phyloP scores from a whole-genome alignment of 2,329 filamentous ascomycete species.

The Talaromyces sp. region DNA sequence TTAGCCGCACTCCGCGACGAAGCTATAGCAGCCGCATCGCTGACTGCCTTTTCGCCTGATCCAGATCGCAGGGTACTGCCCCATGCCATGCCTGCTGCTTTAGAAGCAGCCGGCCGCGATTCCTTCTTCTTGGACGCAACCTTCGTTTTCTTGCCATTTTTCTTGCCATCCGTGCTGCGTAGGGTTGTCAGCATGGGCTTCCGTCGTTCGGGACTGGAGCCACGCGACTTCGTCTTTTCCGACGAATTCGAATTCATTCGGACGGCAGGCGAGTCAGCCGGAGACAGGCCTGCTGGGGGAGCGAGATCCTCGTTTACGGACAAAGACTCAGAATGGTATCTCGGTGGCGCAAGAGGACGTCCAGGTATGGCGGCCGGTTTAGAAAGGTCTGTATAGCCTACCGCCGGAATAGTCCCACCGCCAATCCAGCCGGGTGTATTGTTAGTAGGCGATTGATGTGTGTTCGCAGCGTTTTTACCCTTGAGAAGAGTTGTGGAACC shows the following conservation, averaged over 20 bases:
- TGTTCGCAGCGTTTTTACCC: conserved; percentile 29
- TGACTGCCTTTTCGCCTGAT: conserved; percentile 30
- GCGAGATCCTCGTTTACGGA: conserved; percentile 15
- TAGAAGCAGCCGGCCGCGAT: conserved; percentile 59
- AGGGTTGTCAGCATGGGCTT: conserved; percentile 62
- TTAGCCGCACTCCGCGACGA: conserved; percentile 33
- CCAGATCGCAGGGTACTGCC: conserved; percentile 37
- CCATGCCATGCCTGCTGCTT: conserved; percentile 67
- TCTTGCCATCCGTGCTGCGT: conserved; percentile 51
- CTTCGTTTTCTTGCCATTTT: conserved; percentile 49
- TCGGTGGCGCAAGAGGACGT: conserved; percentile 27
- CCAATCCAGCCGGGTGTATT: conserved; percentile 67
- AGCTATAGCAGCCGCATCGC: conserved; percentile 32
- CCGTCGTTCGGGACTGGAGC: conserved; percentile 63
- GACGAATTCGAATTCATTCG: conserved; percentile 34
- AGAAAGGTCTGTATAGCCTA: conserved; percentile 80
- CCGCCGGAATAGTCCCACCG: conserved; percentile 77
- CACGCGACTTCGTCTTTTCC: conserved; percentile 53
- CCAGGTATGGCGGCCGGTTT: conserved; percentile 65
- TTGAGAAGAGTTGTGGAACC: conserved; percentile 28
- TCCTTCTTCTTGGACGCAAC: conserved; percentile 39
- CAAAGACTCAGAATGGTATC: conserved; percentile 26
- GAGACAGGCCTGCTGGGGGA: conserved; percentile 12
- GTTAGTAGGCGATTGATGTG: conserved; percentile 20
- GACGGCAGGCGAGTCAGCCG: conserved; percentile 21